A percentile compares a stretch with the other conserved stretches of the same genome.
Conservation (phyloP, 1,284 basidiomycete genomes). For the Trametes pubescens region DNA sequence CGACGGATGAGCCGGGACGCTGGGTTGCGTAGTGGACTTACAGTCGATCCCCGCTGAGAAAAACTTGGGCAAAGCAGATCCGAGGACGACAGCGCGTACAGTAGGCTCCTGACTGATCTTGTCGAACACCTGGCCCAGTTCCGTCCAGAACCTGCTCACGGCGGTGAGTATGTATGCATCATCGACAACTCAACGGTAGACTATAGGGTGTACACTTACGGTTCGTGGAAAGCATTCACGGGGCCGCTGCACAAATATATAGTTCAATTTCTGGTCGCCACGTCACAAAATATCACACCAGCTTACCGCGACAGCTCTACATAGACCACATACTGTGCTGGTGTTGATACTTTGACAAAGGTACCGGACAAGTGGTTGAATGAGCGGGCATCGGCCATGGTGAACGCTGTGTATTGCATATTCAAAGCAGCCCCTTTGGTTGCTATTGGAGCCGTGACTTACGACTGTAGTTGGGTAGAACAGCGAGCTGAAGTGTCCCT, state of each 20-base stretch:
- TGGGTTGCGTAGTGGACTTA: constrained; percentile 45
- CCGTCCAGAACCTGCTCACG: constrained; percentile 71
- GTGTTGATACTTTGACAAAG: constrained; percentile 63
- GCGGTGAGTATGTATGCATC: not conserved
- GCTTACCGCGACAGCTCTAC: constrained; percentile 63
- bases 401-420: not conserved
- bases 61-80: constrained; percentile 71
- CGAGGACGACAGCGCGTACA: constrained; percentile 76
- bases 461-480: too few relatives aligned
- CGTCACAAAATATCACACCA: not conserved
- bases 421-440: too few relatives aligned
- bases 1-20: constrained; percentile 8
- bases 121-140: constrained; percentile 71
- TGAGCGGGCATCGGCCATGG: constrained; percentile 1
- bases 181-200: too few relatives aligned
- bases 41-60: constrained; percentile 87
- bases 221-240: constrained; percentile 78
- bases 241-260: constrained; percentile 57
- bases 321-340: constrained; percentile 58
- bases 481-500: not conserved
- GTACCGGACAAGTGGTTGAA: constrained; percentile 44
- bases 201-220: constrained; percentile 53
- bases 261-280: not conserved
- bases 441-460: too few relatives aligned
- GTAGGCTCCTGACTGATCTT: constrained; percentile 61